A percentile compares a stretch with the other conserved stretches of the same genome.
Conservation (phyloP, 805 yeast genomes). For the Teunomyces gatunensis region DNA sequence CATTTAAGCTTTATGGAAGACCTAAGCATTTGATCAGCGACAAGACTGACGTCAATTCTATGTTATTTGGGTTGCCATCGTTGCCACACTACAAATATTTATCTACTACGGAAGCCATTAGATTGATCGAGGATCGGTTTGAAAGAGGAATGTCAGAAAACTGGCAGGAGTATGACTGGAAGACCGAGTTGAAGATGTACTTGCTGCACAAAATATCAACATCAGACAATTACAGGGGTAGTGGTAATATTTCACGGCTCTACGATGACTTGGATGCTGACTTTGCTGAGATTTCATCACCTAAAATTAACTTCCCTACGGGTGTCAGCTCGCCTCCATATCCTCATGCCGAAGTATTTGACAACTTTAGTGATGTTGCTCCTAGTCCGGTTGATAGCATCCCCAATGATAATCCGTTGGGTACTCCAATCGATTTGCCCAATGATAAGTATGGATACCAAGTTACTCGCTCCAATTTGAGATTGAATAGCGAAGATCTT, state of each 20-base stretch:
- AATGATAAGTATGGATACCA: not conserved
- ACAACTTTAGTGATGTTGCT: slow-evolving; percentile 6
- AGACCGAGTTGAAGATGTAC: slow-evolving; percentile 19
- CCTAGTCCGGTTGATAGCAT: slow-evolving; percentile 8
- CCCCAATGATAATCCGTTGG: slow-evolving; percentile 7
- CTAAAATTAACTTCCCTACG: slow-evolving; percentile 5
- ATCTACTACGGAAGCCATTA: slow-evolving; percentile 24
- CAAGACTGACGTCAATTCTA: slow-evolving; percentile 60
- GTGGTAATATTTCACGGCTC: slow-evolving; percentile 34
- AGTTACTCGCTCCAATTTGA: not conserved
- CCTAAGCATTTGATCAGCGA: slow-evolving; percentile 73
- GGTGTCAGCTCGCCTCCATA: not conserved
- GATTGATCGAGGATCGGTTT: slow-evolving; percentile 17
- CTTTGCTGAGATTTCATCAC: slow-evolving; percentile 8
- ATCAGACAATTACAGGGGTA: slow-evolving; percentile 30
- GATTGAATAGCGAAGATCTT: not conserved
- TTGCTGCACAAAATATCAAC: slow-evolving; percentile 10
- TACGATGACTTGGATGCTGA: slow-evolving; percentile 23
- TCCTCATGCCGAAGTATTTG: slow-evolving; percentile 1
- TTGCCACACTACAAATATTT: slow-evolving; percentile 67
- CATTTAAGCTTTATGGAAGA: slow-evolving; percentile 71
- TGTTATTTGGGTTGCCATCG: slow-evolving; percentile 73
- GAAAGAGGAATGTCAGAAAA: slow-evolving; percentile 16
- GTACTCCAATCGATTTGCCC: slow-evolving; percentile 10
- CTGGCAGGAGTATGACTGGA: slow-evolving; percentile 32